Conservation (phyloP, 169 alveolate species). For the Theileria equi region DNA sequence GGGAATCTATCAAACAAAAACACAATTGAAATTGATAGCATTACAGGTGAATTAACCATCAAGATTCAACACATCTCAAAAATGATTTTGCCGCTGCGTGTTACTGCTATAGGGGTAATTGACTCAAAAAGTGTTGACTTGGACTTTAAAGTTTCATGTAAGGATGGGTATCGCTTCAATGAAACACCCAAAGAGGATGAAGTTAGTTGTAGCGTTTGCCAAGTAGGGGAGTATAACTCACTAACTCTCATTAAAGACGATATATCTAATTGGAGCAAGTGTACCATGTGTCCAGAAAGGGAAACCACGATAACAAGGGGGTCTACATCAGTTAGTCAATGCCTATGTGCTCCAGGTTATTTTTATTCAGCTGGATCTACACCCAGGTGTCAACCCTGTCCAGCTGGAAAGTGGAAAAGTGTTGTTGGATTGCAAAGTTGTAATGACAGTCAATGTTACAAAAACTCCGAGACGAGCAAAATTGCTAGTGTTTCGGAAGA, state of each 20-base stretch:
- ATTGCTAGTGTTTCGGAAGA: slow-evolving; percentile 72
- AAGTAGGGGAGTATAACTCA: slow-evolving; percentile 74
- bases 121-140: slow-evolving; percentile 24
- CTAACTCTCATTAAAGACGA: slow-evolving; percentile 47
- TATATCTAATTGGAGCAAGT: slow-evolving; percentile 15
- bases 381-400: slow-evolving; percentile 67
- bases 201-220: slow-evolving; percentile 68
- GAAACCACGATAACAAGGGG: slow-evolving; percentile 72
- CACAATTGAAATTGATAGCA: background rate
- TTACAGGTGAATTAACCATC: slow-evolving; percentile 18
- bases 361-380: slow-evolving; percentile 15
- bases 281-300: slow-evolving; percentile 67
- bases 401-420: slow-evolving; percentile 74
- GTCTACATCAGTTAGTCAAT: slow-evolving; percentile 70
- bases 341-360: slow-evolving; percentile 80
- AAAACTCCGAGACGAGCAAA: slow-evolving; percentile 56
- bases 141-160: slow-evolving; percentile 28
- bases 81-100: slow-evolving; percentile 6
- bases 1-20: slow-evolving; percentile 4
- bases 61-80: background rate
- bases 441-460: slow-evolving; percentile 65
- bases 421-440: slow-evolving; percentile 63
- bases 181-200: slow-evolving; percentile 46
- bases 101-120: slow-evolving; percentile 43
- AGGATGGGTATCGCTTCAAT: slow-evolving; percentile 35